Evolutionary conservation across 176 grass and related monocot genomes (phyloP).

Genomic region (Aegilops speltoides): DNA sequence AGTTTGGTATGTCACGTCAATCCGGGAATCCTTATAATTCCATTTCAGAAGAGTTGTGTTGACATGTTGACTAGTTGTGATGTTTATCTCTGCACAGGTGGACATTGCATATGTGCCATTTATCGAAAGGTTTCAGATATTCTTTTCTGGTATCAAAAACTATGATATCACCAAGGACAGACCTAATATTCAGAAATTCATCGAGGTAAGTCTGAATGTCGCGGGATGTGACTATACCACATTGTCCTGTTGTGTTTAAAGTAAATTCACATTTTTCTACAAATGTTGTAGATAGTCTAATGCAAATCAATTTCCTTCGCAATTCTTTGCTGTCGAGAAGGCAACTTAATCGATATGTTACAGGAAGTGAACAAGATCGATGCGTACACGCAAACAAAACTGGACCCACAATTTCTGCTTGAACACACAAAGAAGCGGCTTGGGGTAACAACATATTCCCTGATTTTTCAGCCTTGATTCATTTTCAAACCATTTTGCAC

Average conservation of each 20-base stretch:
- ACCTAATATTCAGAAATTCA: constrained; percentile 67
- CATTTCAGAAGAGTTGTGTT: neutral
- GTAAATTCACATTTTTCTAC: neutral
- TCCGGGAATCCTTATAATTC: neutral
- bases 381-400: constrained; percentile 55
- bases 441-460: constrained; percentile 52
- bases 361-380: constrained; percentile 88
- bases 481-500: constrained; percentile 5
- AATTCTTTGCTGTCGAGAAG: neutral
- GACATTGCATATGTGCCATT: constrained; percentile 94
- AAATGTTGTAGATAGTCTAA: neutral
- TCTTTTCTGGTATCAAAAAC: constrained; percentile 55
- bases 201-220: constrained; percentile 49
- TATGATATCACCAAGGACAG: constrained; percentile 76
- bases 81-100: constrained; percentile 48
- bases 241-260: neutral
- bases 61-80: neutral
- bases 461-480: neutral
- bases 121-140: constrained; percentile 64
- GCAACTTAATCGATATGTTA: constrained; percentile 14
- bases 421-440: constrained; percentile 46
- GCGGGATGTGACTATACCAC: neutral
- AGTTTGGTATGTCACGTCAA: constrained; percentile 57
- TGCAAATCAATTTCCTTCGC: neutral
- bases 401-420: constrained; percentile 57